Evolutionary conservation across 2,329 filamentous ascomycete species (phyloP), one percentile per base, ranked within the genome.

Genomic region (Thielaviopsis euricoi): DNA sequence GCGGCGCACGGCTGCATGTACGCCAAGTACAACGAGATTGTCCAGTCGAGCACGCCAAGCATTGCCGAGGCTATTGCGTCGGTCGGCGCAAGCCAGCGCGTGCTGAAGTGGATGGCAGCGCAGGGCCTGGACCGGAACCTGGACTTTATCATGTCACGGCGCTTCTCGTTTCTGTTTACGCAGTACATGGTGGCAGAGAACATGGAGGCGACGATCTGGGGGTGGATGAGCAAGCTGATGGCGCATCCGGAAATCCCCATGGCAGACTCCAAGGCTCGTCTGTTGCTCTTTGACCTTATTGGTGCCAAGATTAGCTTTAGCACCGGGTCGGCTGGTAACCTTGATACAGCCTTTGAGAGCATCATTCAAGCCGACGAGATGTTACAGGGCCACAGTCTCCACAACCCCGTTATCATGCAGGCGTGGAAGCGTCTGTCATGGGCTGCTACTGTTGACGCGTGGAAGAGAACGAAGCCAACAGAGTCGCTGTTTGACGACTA

Each of bases 1-100:
- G 73, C 76, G 1, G 79, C 79, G 0, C 73, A 73, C 1, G 79
- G 79, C 13, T 80, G 78, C 60, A 69, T 82, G 56, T 67, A 72
- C 29, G 71, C 74, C 17, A 74, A 80, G 63, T 67, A 68, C 33
- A 69, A 71, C 46, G 70, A 74, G 21, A 68, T 76, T 26, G 56
- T 65, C 2, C 64, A 67, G 55, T 64, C 71, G 62, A 65, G 69
- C 48, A 63, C 64, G 2, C 58, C 69, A 3, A 68, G 69, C 13
- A 58, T 69, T 12, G 62, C 63, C 22, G 63, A 67, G 7, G 67
- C 67, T 6, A 69, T 77, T 62, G 66, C 67, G 15, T 64, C 67
- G 1, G 74, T 75, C 0, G 71, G 74, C 1, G 75, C 75, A 0
- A 76, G 74, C 0, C 65, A 69, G 1, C 73, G 72, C 17, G 75